A percentile compares a stretch with the other conserved stretches of the same genome.
Evolutionary conservation across 1,284 basidiomycete species (phyloP).

Genomic region (Ceratobasidium sp.): DNA sequence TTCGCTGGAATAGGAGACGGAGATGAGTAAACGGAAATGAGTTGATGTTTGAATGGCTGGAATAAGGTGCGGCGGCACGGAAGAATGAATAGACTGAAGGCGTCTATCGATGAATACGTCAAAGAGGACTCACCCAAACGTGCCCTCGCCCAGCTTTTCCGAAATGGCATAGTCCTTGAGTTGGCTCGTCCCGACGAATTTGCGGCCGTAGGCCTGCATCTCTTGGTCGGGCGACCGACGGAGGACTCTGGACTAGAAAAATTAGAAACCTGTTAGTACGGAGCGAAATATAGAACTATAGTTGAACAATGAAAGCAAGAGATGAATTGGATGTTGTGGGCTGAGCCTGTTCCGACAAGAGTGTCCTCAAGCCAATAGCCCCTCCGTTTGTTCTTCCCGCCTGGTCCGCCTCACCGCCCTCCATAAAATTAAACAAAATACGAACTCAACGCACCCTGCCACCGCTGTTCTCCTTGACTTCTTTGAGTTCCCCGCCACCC

Average conservation of each 20-base stretch:
- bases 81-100: too few relatives aligned
- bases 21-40: neutral
- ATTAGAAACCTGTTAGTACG: too few relatives aligned
- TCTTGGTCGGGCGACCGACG: conserved; percentile 76
- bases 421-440: too few relatives aligned
- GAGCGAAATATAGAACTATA: too few relatives aligned
- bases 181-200: conserved; percentile 82
- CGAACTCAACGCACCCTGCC: conserved; percentile 4
- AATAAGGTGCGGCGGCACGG: too few relatives aligned
- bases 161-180: conserved; percentile 85
- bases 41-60: too few relatives aligned
- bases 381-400: too few relatives aligned
- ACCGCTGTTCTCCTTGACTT: neutral
- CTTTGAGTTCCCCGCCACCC: neutral
- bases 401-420: too few relatives aligned
- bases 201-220: conserved; percentile 71
- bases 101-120: neutral
- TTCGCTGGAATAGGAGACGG: conserved; percentile 67
- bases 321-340: too few relatives aligned
- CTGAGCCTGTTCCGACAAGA: too few relatives aligned
- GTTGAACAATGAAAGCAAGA: too few relatives aligned
- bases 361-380: too few relatives aligned
- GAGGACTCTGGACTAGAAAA: conserved; percentile 51
- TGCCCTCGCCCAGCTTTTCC: conserved; percentile 93
- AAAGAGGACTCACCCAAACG: conserved; percentile 82